Evolutionary conservation across 2,329 filamentous ascomycete species (phyloP).

Genomic region (Neobulgaria alba): DNA sequence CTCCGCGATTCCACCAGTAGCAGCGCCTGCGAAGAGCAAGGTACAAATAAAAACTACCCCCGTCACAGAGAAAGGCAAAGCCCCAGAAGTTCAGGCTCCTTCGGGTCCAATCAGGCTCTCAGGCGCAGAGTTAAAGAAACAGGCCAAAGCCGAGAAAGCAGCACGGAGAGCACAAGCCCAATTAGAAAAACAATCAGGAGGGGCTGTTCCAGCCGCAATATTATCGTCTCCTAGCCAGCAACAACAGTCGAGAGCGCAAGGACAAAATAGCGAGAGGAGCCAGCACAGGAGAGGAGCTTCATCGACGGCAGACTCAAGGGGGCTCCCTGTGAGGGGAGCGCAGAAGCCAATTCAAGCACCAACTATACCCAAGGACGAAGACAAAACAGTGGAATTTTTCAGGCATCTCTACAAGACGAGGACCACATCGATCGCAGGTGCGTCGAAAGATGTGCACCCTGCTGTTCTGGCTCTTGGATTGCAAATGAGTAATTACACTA

Average conservation of each 20-base stretch:
- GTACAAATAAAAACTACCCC: not conserved
- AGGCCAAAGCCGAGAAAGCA: conserved; percentile 84
- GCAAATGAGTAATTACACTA: conserved; percentile 71
- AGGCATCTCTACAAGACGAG: conserved; percentile 73
- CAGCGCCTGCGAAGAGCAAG: not conserved
- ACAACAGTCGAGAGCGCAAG: conserved; percentile 18
- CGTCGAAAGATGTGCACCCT: conserved; percentile 70
- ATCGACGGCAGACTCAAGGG: conserved; percentile 22
- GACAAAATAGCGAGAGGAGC: conserved; percentile 30
- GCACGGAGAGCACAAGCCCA: conserved; percentile 70
- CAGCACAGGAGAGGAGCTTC: conserved; percentile 29
- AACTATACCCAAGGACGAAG: conserved; percentile 46
- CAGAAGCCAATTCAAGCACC: conserved; percentile 28
- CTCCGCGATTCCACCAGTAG: not conserved
- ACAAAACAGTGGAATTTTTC: conserved; percentile 67
- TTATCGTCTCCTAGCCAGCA: conserved; percentile 4
- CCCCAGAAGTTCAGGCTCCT: not conserved
- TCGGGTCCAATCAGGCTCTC: not conserved
- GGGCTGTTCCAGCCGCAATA: conserved; percentile 18
- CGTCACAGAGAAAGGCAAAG: not conserved
- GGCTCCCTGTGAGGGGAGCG: conserved; percentile 20
- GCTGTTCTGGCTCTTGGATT: conserved; percentile 77
- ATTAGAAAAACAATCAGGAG: conserved; percentile 36
- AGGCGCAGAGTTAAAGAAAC: conserved; percentile 58
- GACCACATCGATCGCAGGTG: conserved; percentile 52